Evolutionary conservation across 495 filamentous ascomycete genomes (phyloP), one percentile per base, ranked within the genome.

Genomic region (Extremus antarcticus): DNA sequence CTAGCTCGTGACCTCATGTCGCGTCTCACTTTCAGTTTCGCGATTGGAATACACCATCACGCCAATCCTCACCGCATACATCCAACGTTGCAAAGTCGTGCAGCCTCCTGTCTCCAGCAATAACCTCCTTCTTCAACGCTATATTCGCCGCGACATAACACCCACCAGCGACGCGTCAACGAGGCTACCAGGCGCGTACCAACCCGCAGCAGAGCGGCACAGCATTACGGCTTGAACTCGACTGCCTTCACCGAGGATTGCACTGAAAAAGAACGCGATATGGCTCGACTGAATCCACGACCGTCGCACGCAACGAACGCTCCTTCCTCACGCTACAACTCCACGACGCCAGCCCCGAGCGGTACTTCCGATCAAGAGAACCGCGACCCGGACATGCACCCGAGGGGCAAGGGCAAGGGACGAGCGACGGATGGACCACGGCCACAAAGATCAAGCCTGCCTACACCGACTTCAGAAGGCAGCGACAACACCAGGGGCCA

Each of bases 311-410:
- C 25, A 7, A 17, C 50, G 1, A 20, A 29, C 16, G 29, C 25
- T 15, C 22, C 50, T 13, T 58, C 59, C 9, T 56, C 54, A 19
- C 54, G 59, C 4, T 58, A 41, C 32, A 20, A 2, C 13, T 58
- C 59, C 1, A 50, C 32, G n/a, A 58, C 59, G n/a, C 53, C 54
- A 25, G 48, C 8, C 15, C 47, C 55, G 0, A 24, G 21, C 3
- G 29, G 16, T 25, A 41, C 25, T 19, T 63, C 60, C n/a, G 63
- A 65, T 38, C 63, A 65, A 39, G 63, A 65, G 47, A 65, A 65
- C 40, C 47, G 25, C 1, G 61, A 64, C 38, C 58, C 54, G 1
- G 32, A 16, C 2, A 15, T 40, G 17, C 16, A 22, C 2, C n/a
- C 25, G 13, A 43, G 29, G 13, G 24, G 23, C 8, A 61, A 61